A percentile compares a stretch with the other conserved stretches of the same genome.
phyloP scores from a whole-genome alignment of 495 filamentous ascomycete species.

The Xylaria scruposa region DNA sequence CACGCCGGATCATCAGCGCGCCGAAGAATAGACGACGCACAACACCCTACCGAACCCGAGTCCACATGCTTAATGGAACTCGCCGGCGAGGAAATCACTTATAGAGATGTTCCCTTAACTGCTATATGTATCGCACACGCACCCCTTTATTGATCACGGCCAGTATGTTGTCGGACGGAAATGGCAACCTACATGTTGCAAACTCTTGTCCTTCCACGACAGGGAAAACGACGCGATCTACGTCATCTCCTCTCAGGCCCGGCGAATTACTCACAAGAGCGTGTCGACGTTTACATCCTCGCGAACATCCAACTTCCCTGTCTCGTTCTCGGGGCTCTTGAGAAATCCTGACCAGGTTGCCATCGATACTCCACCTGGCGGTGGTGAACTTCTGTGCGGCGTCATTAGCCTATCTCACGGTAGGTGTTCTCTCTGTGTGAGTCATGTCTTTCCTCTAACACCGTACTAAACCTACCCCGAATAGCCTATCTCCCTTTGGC shows the following conservation, averaged over 20 bases:
- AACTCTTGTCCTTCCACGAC: background rate
- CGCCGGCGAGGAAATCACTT: background rate
- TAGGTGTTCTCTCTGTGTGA: slow-evolving; percentile 41
- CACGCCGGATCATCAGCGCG: background rate
- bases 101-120: background rate
- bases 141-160: background rate
- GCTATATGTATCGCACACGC: background rate
- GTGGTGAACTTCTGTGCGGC: slow-evolving; percentile 82
- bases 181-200: background rate
- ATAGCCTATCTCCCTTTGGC: background rate
- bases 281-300: slow-evolving; percentile 97
- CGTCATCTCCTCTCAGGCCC: slow-evolving; percentile 89
- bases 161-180: background rate
- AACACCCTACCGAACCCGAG: too few species aligned
- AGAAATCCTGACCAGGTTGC: slow-evolving; percentile 67
- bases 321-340: slow-evolving; percentile 97
- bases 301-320: slow-evolving; percentile 91
- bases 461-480: background rate
- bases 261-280: slow-evolving; percentile 77
- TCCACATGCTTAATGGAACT: too few species aligned
- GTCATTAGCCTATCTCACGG: too few species aligned
- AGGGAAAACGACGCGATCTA: slow-evolving; percentile 39
- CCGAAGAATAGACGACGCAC: background rate
- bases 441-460: background rate
- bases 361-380: slow-evolving; percentile 82